These are phyloP conservation scores for Acacia melanoxylon DNA, from an alignment of 306 rosid genomes.

Conservation along the genomic window DNA sequence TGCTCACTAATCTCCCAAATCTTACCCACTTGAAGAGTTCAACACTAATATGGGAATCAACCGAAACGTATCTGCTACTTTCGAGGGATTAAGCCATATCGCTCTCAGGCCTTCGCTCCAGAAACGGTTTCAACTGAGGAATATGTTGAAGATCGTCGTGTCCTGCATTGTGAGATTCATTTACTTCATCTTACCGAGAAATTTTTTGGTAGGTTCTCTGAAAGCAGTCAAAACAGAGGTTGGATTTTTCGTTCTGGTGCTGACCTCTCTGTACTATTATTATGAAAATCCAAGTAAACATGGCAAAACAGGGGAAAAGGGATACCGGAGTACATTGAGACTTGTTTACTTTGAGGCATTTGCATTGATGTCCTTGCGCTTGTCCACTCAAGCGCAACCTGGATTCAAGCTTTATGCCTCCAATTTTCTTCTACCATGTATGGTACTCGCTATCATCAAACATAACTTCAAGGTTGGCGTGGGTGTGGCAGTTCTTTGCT, in stretches of 20 bases:
- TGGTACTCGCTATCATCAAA: background rate
- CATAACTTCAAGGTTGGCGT: slow-evolving; percentile 2
- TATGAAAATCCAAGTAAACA: background rate
- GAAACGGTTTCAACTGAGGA: background rate
- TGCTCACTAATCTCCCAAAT: background rate
- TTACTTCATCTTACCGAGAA: background rate
- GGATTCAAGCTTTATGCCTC: background rate
- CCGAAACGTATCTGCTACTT: background rate
- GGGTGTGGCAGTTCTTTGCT: background rate
- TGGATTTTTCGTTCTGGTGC: background rate
- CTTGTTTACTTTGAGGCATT: background rate
- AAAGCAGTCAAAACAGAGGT: background rate
- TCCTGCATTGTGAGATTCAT: background rate
- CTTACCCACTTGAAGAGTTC: background rate
- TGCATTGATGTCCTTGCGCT: slow-evolving; percentile 21
- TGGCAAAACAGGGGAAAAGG: background rate
- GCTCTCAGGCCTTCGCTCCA: background rate
- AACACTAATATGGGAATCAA: background rate
- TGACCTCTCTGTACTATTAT: background rate
- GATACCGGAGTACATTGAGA: background rate
- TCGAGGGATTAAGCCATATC: background rate
- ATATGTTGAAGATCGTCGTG: background rate
- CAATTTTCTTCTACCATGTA: slow-evolving; percentile 18
- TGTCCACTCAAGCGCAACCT: slow-evolving; percentile 7
- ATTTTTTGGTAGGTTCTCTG: background rate